Evolutionary conservation across 2,329 filamentous ascomycete species (phyloP), one percentile per base, ranked within the genome.

Genomic region (Nothophoma quercina): DNA sequence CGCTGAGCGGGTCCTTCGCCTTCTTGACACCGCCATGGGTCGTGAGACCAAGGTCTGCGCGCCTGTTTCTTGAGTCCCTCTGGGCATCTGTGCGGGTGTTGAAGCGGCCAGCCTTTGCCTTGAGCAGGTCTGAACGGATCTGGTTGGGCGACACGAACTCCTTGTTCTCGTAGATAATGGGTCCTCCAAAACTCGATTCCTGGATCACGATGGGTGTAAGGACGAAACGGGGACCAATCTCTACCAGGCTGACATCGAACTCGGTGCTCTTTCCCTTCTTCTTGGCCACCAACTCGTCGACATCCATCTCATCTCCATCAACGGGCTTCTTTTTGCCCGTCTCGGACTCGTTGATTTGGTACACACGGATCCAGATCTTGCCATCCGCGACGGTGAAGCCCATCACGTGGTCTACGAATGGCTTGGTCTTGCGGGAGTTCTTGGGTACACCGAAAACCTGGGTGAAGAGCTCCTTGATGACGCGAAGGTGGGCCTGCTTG

Each of bases 121-220:
- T 81, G 64, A 91, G 83, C 63, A 96, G 75, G 59, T 98, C 95
- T 32, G 91, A 82, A 62, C 95, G 84, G 59, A 98, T 86, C 77
- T 97, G 91, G 84, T 99, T 99, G 8, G 95, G 95, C 63, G 89
- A 95, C 46, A 99, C 90, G 68, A 96, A 99, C 74, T 96, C 89
- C 82, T 91, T 95, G 80, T 98, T 98, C 81, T 98, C 91, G 78
- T 96, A 99, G 70, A 99, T 96, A 60, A 98, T 91, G 3, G 95
- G 93, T 0, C 95, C 95, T 46, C 93, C 93, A 65, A 99, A 98
- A 56, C 90, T 93, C 34, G 91, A 92, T 74, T 99, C 95, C 65
- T 96, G 87, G 62, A 98, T 96, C 51, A 98, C 87, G 61, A 97
- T 97, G 1, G 95, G 93, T 21, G 92, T 97, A 42, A 97, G 80